Evolutionary conservation across 2,329 filamentous ascomycete species (phyloP), one percentile per base, ranked within the genome.

Genomic region (Coniochaeta prunicola): DNA sequence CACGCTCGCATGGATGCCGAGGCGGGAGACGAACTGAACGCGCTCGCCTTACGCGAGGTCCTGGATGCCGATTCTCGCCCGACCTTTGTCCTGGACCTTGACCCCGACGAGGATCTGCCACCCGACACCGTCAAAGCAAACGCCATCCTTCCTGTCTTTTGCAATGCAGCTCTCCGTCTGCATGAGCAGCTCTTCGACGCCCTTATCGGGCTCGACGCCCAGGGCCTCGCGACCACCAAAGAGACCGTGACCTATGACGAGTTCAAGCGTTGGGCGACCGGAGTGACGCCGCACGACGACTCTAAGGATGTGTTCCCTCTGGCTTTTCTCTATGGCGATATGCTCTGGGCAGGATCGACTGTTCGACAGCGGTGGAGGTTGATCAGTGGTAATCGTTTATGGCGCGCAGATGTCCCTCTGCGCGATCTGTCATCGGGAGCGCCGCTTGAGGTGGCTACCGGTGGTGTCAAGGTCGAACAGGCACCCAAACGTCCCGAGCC

Each of bases 281-380:
- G 74, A 0, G 67, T 74, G 17, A 78, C 74, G 4, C 69, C 67
- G 5, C 75, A 76, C 58, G 75, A 78, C 53, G 74, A 76, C 57
- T 76, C 75, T 2, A 71, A 71, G 60, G 76, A 79, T 58, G 70
- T 78, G 4, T 78, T 75, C 45, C 77, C 77, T 0, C 68, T 76
- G 0, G 75, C 73, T 8, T 71, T 76, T 50, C 55, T 74, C 4
- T 74, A 67, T 59, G 62, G 62, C 8, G 65, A 68, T 53, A 60
- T 74, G 57, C 65, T 74, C 7, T 74, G 68, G 75, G 77, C 70
- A 6, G 74, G 65, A 7, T 74, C 67, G 7, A 76, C 70, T n/a
- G 69, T 71, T 30, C 67, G 64, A 1, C 74, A 71, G 61, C 70
- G 68, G 54, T 77, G 68, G 75, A 69, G 74, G 59, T 63, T 76